These are phyloP conservation scores for Dryas alaskensis DNA, from an alignment of 306 rosid genomes.

Conservation along the genomic window DNA sequence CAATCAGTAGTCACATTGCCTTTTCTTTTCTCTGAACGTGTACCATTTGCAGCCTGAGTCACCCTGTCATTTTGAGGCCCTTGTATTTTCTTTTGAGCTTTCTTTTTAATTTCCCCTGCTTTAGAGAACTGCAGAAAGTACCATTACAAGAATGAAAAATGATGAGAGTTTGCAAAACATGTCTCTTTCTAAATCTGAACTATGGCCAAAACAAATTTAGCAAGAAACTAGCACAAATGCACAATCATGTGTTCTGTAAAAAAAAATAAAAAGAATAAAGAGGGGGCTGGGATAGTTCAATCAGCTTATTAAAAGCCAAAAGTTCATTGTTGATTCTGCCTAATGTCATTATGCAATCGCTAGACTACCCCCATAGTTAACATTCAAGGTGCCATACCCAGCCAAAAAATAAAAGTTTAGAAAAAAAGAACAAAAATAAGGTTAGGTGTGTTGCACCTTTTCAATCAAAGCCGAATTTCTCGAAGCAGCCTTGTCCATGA, in stretches of 20 bases:
- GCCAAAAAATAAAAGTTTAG: not conserved
- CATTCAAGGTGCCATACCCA: conserved; percentile 6
- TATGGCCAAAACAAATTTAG: no score
- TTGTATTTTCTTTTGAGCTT: conserved; percentile 35
- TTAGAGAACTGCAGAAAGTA: conserved; percentile 43
- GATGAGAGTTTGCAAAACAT: not conserved
- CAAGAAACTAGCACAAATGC: no score
- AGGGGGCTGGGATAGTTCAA: not conserved
- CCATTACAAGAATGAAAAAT: conserved; percentile 6
- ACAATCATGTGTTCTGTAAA: no score
- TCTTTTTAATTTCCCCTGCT: conserved; percentile 23
- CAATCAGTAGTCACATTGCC: conserved; percentile 11
- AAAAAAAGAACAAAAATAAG: conserved; percentile 12
- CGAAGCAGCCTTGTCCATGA: conserved; percentile 64
- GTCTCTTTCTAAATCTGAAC: not conserved
- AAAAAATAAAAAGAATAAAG: no score
- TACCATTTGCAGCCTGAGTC: conserved; percentile 21
- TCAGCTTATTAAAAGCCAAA: not conserved
- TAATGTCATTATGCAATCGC: not conserved
- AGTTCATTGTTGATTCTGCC: not conserved
- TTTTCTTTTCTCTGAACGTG: conserved; percentile 21
- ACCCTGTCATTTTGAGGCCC: conserved; percentile 26
- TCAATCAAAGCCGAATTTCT: conserved; percentile 45
- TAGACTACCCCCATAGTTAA: not conserved
- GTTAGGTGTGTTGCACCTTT: conserved; percentile 52